Evolutionary conservation across 2,329 filamentous ascomycete species (phyloP).

Genomic region (Mariannaea sp.): DNA sequence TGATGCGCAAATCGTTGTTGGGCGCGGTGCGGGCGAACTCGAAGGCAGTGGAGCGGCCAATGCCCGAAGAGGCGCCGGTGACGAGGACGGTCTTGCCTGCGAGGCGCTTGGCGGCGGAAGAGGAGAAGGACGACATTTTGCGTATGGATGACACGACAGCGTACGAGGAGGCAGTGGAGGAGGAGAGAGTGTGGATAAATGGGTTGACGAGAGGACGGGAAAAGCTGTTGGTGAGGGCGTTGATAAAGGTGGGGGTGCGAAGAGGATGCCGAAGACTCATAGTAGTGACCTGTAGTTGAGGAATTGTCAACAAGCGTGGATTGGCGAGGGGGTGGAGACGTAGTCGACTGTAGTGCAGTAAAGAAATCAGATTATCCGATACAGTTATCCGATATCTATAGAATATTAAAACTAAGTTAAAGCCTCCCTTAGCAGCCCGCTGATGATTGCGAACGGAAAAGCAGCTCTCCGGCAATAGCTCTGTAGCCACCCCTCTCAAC

Average conservation of each 20-base stretch:
- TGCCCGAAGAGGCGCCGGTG: slow-evolving; percentile 91
- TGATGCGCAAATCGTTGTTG: slow-evolving; percentile 75
- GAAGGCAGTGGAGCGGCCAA: slow-evolving; percentile 80
- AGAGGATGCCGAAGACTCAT: slow-evolving; percentile 32
- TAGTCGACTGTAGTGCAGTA: too few species aligned
- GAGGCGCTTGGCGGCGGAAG: slow-evolving; percentile 79
- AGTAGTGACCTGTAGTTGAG: slow-evolving; percentile 4
- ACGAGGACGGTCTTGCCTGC: slow-evolving; percentile 91
- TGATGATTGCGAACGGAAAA: too few species aligned
- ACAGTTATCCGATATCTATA: too few species aligned
- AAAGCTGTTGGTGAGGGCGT: slow-evolving; percentile 2
- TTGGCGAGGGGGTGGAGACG: neutral
- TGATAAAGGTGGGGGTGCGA: slow-evolving; percentile 23
- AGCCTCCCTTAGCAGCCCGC: too few species aligned
- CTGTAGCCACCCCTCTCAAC: neutral
- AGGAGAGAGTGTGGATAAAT: neutral
- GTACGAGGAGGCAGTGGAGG: slow-evolving; percentile 6
- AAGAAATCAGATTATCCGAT: too few species aligned
- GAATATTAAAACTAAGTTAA: too few species aligned
- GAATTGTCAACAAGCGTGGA: neutral
- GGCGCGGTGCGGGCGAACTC: slow-evolving; percentile 91
- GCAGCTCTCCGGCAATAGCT: neutral
- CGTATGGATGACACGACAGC: slow-evolving; percentile 27
- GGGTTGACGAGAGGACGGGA: slow-evolving; percentile 10
- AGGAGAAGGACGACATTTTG: slow-evolving; percentile 60